Conservation (phyloP, 2,329 filamentous ascomycete species). For the Geosmithia flava region DNA sequence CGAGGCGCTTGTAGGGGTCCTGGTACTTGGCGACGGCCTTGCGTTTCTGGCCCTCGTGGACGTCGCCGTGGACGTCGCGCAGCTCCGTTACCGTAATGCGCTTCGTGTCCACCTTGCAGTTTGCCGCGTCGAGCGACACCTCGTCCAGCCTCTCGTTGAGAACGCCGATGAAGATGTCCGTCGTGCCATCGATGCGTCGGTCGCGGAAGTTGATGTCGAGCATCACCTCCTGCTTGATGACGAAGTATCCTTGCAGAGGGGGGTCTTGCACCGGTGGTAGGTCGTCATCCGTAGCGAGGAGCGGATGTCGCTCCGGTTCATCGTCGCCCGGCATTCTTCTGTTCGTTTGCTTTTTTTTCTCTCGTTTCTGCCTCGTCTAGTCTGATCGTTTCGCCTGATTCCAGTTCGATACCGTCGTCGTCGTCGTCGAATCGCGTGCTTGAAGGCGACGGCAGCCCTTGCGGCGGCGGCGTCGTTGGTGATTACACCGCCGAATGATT, state of each 20-base stretch:
- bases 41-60: constrained; percentile 20
- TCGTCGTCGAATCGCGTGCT: too few species aligned
- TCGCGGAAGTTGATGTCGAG: constrained; percentile 79
- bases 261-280: constrained; percentile 19
- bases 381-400: background rate
- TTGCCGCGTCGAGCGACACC: constrained; percentile 48
- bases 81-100: constrained; percentile 37
- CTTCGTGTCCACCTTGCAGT: constrained; percentile 43
- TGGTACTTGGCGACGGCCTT: constrained; percentile 31
- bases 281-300: constrained; percentile 17
- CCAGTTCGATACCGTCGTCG: background rate
- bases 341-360: background rate
- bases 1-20: constrained; percentile 57
- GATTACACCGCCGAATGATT: background rate
- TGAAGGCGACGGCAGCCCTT: too few species aligned
- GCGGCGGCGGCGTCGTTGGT: too few species aligned
- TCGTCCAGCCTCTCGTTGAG: constrained; percentile 45
- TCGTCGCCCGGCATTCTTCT: background rate
- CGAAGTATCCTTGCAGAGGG: constrained; percentile 28
- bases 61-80: constrained; percentile 20
- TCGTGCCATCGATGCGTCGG: constrained; percentile 63
- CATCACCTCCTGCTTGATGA: constrained; percentile 78
- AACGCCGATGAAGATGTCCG: constrained; percentile 66
- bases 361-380: background rate
- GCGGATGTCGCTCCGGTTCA: constrained; percentile 13